A percentile compares a stretch with the other conserved stretches of the same genome.
phyloP scores from a whole-genome alignment of 1,139 yeast species.

The Saccharomyces hybrid region DNA sequence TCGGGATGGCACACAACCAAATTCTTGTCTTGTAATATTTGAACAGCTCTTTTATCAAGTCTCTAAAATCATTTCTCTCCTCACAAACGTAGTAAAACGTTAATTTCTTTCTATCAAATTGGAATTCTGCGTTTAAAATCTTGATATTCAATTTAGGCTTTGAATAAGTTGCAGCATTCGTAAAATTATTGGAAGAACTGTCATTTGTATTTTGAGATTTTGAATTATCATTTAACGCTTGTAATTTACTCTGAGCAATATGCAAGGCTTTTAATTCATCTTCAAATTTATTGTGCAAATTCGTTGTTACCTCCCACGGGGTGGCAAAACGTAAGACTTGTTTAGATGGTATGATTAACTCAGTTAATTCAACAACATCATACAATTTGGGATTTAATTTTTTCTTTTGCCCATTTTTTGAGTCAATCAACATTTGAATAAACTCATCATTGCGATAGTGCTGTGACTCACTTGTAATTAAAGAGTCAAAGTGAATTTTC shows the following conservation, averaged over 20 bases:
- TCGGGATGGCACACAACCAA: conserved; percentile 86
- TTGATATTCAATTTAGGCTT: conserved; percentile 34
- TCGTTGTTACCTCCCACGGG: conserved; percentile 32
- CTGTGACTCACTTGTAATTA: conserved; percentile 26
- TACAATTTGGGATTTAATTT: conserved; percentile 30
- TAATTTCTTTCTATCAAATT: conserved; percentile 87
- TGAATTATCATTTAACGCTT: conserved; percentile 24
- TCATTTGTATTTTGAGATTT: conserved; percentile 8
- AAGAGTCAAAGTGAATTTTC: conserved; percentile 36
- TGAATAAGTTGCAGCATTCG: background rate
- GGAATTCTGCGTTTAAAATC: conserved; percentile 77
- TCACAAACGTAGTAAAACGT: conserved; percentile 73
- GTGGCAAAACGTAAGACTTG: conserved; percentile 55
- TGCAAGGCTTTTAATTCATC: conserved; percentile 42
- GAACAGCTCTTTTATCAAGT: conserved; percentile 83
- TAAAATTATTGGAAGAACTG: background rate
- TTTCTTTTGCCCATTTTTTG: conserved; percentile 20
- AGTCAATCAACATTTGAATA: conserved; percentile 22
- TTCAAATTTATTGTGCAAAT: conserved; percentile 34
- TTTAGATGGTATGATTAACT: conserved; percentile 43
- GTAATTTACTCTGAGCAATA: conserved; percentile 33
- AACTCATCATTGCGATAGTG: conserved; percentile 25
- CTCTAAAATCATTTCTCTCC: conserved; percentile 86
- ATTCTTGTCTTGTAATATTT: conserved; percentile 91
- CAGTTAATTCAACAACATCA: conserved; percentile 32